Percentiles rank a stretch among this genome's conserved stretches.
phyloP scores from a whole-genome alignment of 495 filamentous ascomycete species.

The Trichoderma reesei region DNA sequence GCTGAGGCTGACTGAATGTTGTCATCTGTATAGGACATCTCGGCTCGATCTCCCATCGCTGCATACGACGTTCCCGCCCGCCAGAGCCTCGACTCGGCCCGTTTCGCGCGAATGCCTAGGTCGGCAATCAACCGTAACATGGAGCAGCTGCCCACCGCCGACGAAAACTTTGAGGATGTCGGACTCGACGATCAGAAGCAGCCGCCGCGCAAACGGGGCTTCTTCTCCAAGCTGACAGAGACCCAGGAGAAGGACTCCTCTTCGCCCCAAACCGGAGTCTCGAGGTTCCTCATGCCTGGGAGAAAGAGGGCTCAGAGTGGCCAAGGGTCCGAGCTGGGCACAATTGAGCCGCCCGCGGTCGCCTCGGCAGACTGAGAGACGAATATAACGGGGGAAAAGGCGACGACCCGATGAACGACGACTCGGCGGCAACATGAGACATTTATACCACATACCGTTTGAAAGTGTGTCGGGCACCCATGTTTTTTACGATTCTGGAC shows the following conservation, averaged over 20 bases:
- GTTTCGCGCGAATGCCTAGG: slow-evolving; percentile 46
- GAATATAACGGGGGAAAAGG: neutral
- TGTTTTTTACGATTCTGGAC: neutral
- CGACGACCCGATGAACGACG: neutral
- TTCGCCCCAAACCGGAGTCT: slow-evolving; percentile 32
- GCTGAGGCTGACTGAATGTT: slow-evolving; percentile 14
- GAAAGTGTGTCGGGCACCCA: neutral
- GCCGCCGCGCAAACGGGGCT: slow-evolving; percentile 62
- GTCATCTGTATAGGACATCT: slow-evolving; percentile 62
- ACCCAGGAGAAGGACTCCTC: slow-evolving; percentile 26
- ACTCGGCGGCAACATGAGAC: neutral
- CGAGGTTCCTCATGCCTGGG: slow-evolving; percentile 59
- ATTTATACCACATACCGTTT: neutral
- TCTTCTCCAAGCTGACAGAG: slow-evolving; percentile 82
- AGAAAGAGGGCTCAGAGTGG: slow-evolving; percentile 68
- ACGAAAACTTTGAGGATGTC: slow-evolving; percentile 85
- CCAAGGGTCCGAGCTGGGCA: slow-evolving; percentile 57
- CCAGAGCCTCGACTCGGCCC: slow-evolving; percentile 67
- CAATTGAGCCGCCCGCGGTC: slow-evolving; percentile 17
- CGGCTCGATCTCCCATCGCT: slow-evolving; percentile 69
- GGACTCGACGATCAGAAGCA: slow-evolving; percentile 63
- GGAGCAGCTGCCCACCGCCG: slow-evolving; percentile 51
- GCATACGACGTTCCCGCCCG: slow-evolving; percentile 52
- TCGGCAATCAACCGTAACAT: slow-evolving; percentile 42
- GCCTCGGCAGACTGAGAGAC: neutral